phyloP scores from a whole-genome alignment of 352 stramenopile genomes.

The Globisporangium cederbergense region DNA sequence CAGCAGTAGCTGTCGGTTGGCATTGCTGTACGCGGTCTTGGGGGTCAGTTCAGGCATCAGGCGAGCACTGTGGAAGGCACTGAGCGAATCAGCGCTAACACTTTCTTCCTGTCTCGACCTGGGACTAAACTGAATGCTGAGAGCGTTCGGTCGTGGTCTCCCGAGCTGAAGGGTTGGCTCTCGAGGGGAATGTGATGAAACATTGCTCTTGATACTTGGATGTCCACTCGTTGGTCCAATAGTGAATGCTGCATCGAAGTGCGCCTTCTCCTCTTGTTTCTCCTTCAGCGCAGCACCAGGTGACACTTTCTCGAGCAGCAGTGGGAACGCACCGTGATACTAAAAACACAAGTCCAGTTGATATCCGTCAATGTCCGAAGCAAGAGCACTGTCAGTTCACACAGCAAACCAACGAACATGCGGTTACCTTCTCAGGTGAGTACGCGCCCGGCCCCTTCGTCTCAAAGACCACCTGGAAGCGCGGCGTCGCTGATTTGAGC shows the following conservation, averaged over 20 bases:
- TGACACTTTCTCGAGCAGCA: slow-evolving; percentile 37
- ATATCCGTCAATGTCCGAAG: background rate
- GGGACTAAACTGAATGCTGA: background rate
- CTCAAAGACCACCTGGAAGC: slow-evolving; percentile 24
- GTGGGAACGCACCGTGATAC: slow-evolving; percentile 47
- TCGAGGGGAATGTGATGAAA: background rate
- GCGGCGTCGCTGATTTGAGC: slow-evolving; percentile 45
- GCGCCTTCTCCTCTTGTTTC: slow-evolving; percentile 24
- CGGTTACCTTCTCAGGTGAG: slow-evolving; percentile 38
- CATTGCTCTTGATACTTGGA: background rate
- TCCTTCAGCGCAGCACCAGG: slow-evolving; percentile 19
- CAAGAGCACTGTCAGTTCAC: background rate
- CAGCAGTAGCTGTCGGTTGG: slow-evolving; percentile 40
- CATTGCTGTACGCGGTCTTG: slow-evolving; percentile 42
- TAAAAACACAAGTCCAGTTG: slow-evolving; percentile 11
- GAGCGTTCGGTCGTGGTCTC: background rate
- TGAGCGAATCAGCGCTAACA: slow-evolving; percentile 3
- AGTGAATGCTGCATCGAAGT: slow-evolving; percentile 26
- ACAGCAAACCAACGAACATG: background rate
- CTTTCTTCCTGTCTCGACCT: background rate
- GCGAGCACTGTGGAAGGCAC: slow-evolving; percentile 22
- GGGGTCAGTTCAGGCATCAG: slow-evolving; percentile 40
- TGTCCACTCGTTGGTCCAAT: slow-evolving; percentile 17
- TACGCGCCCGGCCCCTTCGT: slow-evolving; percentile 38
- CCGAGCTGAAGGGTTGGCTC: background rate